Percentiles rank a stretch among this genome's conserved stretches.
phyloP scores from a whole-genome alignment of 148 eudicot genomes.

The Rhododendron griersonianum region DNA sequence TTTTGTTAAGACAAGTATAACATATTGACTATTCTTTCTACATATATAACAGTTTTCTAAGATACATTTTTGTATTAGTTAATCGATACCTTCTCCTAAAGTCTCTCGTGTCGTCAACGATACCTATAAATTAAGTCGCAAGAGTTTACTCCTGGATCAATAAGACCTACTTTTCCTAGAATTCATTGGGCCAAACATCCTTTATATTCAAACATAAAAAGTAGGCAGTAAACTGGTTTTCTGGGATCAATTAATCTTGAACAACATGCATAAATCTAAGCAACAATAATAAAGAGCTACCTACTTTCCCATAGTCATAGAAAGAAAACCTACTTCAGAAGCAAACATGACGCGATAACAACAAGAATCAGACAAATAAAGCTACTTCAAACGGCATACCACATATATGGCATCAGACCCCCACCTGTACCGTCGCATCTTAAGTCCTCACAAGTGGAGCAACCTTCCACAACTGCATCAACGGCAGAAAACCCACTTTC shows the following conservation, averaged over 20 bases:
- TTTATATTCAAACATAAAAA: not conserved
- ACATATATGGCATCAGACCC: not conserved
- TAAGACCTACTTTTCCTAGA: not conserved
- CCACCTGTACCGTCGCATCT: constrained; percentile 92
- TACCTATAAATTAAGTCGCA: not conserved
- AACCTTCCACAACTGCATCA: constrained; percentile 92
- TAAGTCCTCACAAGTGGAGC: constrained; percentile 80
- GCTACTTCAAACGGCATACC: not conserved
- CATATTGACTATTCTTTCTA: not conserved
- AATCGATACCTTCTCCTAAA: not conserved
- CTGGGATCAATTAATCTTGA: not conserved
- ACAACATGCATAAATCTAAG: not conserved
- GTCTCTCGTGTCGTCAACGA: not conserved
- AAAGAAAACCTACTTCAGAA: not conserved
- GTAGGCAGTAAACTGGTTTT: not conserved
- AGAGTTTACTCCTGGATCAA: not conserved
- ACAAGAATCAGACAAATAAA: not conserved
- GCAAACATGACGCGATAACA: not conserved
- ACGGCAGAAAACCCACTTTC: constrained; percentile 66
- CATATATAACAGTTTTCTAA: not conserved
- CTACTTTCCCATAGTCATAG: not conserved
- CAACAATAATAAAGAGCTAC: not conserved
- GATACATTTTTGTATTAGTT: not conserved
- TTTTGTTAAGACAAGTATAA: not conserved
- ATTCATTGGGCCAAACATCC: not conserved